Evolutionary conservation across 805 yeast species (phyloP), one percentile per base, ranked within the genome.

Genomic region (Wickerhamomyces xylosicus): DNA sequence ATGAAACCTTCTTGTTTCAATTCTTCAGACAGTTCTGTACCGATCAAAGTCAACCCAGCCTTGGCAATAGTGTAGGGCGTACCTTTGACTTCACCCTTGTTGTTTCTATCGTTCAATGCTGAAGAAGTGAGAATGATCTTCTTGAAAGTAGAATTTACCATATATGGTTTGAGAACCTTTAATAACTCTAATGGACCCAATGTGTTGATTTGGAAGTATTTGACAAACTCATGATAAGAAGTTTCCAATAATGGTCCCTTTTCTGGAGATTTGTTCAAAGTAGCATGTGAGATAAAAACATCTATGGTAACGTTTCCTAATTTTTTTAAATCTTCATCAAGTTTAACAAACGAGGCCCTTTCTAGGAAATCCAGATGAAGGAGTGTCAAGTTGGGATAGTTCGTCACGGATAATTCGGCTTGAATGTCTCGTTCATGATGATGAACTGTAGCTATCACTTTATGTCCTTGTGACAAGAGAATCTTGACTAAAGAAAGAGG

Each of bases 51-150:
- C 17, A 62, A 37, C 1, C 63, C 64, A 3, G 64, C 61, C 42
- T 66, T 65, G 6, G 69, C 63, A 6, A 53, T 51, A 14, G 59
- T 61, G 41, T 64, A 64, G 5, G 59, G 54, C 7, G 58, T 43
- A 43, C 53, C 45, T 17, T 52, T 53, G 32, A 41, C 45, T 6
- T 58, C 43, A 45, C 53, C 45, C 15, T 53, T 53, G 32, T 40
- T 44, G 0, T 47, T 44, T 5, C 37, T 31, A 5, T 44, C 38
- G 2, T 58, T 65, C 22, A 52, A 48, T 4, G 46, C 28, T 33
- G 58, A 50, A 2, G 65, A 55, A 13, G 54, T 48, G 42, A 61
- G 54, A 7, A 57, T 37, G 10, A 59, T 45, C 38, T 59, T 59
- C 37, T 56, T 56, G 15, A 54, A 44, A 3, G 41, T 4, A 14